Percentiles rank a stretch among this genome's conserved stretches.
Evolutionary conservation across 140 eudicot genomes (phyloP).

Genomic region (Cichorium intybus): DNA sequence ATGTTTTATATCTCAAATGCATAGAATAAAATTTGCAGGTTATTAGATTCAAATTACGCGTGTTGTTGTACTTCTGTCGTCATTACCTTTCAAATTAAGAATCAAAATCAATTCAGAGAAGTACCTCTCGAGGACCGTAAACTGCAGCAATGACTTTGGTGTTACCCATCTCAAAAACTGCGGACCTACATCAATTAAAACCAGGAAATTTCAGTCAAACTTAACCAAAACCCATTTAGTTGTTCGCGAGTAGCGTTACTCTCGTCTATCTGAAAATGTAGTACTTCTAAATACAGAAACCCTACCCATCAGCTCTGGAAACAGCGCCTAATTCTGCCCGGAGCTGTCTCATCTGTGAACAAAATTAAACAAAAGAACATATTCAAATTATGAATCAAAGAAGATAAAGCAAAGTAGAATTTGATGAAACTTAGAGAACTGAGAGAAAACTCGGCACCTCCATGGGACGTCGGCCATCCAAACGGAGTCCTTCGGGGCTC

Average conservation of each 20-base stretch:
- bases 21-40: background rate
- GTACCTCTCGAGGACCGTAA: conserved; percentile 94
- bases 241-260: background rate
- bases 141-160: conserved; percentile 98
- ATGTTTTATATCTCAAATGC: background rate
- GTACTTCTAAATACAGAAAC: background rate
- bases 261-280: background rate
- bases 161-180: conserved; percentile 91
- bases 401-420: background rate
- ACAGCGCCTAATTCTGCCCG: conserved; percentile 83
- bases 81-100: background rate
- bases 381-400: background rate
- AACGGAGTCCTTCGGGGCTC: conserved; percentile 91
- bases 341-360: conserved; percentile 85
- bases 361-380: background rate
- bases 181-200: conserved; percentile 39
- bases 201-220: background rate
- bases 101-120: background rate
- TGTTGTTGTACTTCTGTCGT: background rate
- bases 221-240: background rate
- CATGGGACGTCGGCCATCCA: conserved; percentile 94
- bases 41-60: too few relatives aligned
- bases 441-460: conserved; percentile 48
- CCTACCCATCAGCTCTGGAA: conserved; percentile 78
- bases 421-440: background rate